Evolutionary conservation across 2,329 filamentous ascomycete genomes (phyloP).

Genomic region (Trichoderma citrinoviride): DNA sequence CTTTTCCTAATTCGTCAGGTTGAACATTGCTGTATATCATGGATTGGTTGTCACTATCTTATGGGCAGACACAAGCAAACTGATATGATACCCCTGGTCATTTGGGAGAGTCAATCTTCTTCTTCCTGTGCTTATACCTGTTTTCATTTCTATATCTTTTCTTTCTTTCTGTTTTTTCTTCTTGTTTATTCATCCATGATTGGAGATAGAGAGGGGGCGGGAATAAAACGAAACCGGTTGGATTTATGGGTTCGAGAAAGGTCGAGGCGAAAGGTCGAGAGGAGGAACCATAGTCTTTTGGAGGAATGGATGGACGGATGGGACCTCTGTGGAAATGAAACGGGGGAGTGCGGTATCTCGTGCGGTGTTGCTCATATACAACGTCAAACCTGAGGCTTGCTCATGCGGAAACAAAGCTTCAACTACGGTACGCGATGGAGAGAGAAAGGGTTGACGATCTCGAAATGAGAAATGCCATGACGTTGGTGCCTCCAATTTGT

Average conservation of each 20-base stretch:
- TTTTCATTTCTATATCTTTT: neutral
- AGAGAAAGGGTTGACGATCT: slow-evolving; percentile 9
- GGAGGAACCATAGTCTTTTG: neutral
- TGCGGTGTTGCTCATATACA: neutral
- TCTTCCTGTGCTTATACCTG: neutral
- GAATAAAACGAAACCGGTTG: neutral
- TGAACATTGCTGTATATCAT: slow-evolving; percentile 13
- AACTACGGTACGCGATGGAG: too few relatives aligned
- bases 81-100: slow-evolving; percentile 20
- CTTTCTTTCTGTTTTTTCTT: neutral
- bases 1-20: neutral
- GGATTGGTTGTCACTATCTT: slow-evolving; percentile 6
- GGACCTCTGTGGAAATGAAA: too few relatives aligned
- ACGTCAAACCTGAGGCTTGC: neutral
- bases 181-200: neutral
- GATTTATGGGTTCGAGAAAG: slow-evolving; percentile 1
- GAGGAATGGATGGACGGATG: too few relatives aligned
- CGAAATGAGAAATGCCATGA: slow-evolving; percentile 8
- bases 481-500: slow-evolving; percentile 16
- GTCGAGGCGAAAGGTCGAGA: neutral
- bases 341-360: neutral
- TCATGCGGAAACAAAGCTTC: neutral
- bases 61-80: slow-evolving; percentile 6
- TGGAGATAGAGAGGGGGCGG: slow-evolving; percentile 10
- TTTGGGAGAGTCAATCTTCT: neutral